These are phyloP conservation scores for Wickerhamiella slavikovae DNA, from an alignment of 805 yeast genomes.

Conservation along the genomic window DNA sequence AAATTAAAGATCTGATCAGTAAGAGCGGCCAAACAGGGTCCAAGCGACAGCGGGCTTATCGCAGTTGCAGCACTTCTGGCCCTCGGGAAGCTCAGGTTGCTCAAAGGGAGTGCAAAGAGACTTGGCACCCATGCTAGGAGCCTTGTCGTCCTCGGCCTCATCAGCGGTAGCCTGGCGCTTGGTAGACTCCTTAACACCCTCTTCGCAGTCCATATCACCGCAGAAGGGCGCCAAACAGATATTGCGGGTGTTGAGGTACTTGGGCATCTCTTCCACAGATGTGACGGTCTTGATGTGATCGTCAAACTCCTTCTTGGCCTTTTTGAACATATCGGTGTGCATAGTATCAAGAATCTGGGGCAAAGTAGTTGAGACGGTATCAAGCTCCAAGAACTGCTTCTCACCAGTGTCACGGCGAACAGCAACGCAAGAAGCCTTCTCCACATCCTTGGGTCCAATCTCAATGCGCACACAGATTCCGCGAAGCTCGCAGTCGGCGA, in stretches of 20 bases:
- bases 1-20: too few species aligned
- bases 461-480: conserved; percentile 90
- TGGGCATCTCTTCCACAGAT: conserved; percentile 84
- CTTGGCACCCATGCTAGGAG: conserved; percentile 99
- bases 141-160: conserved; percentile 78
- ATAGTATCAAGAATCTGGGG: conserved; percentile 65
- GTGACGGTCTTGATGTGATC: conserved; percentile 63
- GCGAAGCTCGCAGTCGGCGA: conserved; percentile 89
- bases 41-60: conserved; percentile 53
- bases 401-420: conserved; percentile 85
- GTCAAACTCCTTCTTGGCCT: conserved; percentile 71
- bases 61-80: conserved; percentile 79
- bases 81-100: conserved; percentile 63
- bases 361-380: conserved; percentile 40
- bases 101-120: conserved; percentile 90
- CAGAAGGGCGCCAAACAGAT: conserved; percentile 94
- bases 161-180: conserved; percentile 66
- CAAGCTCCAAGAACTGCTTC: conserved; percentile 47
- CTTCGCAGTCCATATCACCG: conserved; percentile 87
- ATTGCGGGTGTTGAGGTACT: conserved; percentile 76
- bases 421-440: conserved; percentile 56
- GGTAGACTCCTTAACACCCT: conserved; percentile 78
- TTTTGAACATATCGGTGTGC: conserved; percentile 51
- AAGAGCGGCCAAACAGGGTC: conserved; percentile 95
- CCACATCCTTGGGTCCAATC: conserved; percentile 89